These are phyloP conservation scores for Lactarius sanguifluus DNA, from an alignment of 768 basidiomycete species.

Conservation along the genomic window DNA sequence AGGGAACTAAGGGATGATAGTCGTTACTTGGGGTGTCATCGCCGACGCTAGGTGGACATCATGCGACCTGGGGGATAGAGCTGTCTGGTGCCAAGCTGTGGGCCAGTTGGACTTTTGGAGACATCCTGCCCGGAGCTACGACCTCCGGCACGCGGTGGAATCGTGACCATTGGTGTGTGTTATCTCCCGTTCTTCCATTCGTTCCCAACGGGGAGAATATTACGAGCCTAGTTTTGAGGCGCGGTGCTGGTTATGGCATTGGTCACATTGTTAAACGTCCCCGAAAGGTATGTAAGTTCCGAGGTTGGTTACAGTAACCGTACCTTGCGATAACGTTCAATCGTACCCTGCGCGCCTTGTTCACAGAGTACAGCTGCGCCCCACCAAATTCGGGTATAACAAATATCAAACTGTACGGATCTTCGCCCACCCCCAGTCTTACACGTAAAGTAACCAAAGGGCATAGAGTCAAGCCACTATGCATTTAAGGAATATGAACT, in stretches of 20 bases:
- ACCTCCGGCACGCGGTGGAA: neutral
- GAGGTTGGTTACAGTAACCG: too few species aligned
- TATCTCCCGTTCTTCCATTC: neutral
- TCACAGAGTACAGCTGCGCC: constrained; percentile 51
- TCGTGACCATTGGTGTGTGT: constrained; percentile 39
- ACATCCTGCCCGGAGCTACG: constrained; percentile 70
- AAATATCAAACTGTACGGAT: constrained; percentile 63
- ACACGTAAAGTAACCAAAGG: neutral
- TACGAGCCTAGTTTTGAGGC: constrained; percentile 59
- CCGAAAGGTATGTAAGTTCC: constrained; percentile 53
- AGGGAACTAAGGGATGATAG: constrained; percentile 1
- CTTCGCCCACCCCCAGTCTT: neutral
- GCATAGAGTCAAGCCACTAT: constrained; percentile 84
- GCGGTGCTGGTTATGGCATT: constrained; percentile 93
- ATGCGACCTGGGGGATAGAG: constrained; percentile 46
- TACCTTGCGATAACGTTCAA: neutral
- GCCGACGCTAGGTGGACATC: constrained; percentile 1
- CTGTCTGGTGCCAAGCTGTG: constrained; percentile 76
- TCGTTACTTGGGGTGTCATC: neutral
- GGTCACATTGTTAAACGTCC: constrained; percentile 93
- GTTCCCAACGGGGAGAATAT: constrained; percentile 3
- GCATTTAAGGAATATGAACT: constrained; percentile 89
- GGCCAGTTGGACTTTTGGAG: constrained; percentile 53
- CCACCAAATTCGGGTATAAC: constrained; percentile 83
- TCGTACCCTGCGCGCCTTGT: neutral